Conservation (phyloP, 306 rosid species). For the Lathyrus sativus region DNA sequence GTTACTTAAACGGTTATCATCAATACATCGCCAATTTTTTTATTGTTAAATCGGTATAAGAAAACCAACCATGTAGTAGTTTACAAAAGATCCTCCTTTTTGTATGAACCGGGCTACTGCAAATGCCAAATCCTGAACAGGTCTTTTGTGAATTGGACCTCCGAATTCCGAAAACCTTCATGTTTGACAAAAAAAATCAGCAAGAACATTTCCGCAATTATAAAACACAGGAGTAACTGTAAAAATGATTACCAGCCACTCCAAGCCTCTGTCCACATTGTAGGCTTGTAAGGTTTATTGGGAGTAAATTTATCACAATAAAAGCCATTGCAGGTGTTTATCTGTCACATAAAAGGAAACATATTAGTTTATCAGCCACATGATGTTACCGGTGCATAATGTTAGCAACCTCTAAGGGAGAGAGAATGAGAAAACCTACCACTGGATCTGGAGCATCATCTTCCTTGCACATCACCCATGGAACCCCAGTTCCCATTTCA, state of each 20-base stretch:
- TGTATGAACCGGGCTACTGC: slow-evolving; percentile 82
- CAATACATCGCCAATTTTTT: slow-evolving; percentile 21
- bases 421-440: slow-evolving; percentile 55
- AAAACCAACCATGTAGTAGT: slow-evolving; percentile 90
- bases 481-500: slow-evolving; percentile 89
- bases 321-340: slow-evolving; percentile 96
- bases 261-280: slow-evolving; percentile 99
- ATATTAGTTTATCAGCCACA: slow-evolving; percentile 33
- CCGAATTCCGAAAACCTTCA: slow-evolving; percentile 95
- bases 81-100: slow-evolving; percentile 92
- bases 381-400: slow-evolving; percentile 17
- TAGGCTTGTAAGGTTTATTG: slow-evolving; percentile 88
- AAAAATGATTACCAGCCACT: slow-evolving; percentile 83
- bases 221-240: slow-evolving; percentile 15
- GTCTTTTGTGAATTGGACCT: slow-evolving; percentile 81
- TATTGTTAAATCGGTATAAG: slow-evolving; percentile 29
- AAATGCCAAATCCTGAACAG: slow-evolving; percentile 95
- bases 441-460: slow-evolving; percentile 99
- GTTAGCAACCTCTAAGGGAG: slow-evolving; percentile 24
- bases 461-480: slow-evolving; percentile 99
- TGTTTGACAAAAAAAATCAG: slow-evolving; percentile 7
- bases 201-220: slow-evolving; percentile 28
- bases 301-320: slow-evolving; percentile 91
- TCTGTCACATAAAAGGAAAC: slow-evolving; percentile 57
- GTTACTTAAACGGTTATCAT: slow-evolving; percentile 22